A percentile compares a stretch with the other conserved stretches of the same genome.
Conservation (phyloP, 176 grass and related monocot genomes). For the Stipa capillata region DNA sequence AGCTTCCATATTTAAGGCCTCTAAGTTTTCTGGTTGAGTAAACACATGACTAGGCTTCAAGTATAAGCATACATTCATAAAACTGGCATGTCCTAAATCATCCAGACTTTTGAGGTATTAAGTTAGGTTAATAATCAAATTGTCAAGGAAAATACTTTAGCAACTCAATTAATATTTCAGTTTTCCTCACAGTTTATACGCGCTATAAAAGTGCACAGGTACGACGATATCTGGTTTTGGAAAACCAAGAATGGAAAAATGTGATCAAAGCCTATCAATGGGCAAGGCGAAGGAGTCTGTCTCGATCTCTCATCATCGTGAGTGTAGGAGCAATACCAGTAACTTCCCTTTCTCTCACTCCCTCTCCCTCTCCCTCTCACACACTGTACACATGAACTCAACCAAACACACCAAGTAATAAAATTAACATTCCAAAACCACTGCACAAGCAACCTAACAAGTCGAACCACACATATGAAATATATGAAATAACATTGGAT, state of each 20-base stretch:
- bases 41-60: not conserved
- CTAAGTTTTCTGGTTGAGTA: not conserved
- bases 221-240: not conserved
- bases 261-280: not conserved
- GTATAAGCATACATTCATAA: not conserved
- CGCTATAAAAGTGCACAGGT: not conserved
- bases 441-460: not conserved
- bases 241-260: not conserved
- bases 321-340: not conserved
- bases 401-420: not conserved
- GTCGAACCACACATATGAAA: not conserved
- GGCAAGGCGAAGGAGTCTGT: not conserved
- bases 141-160: not conserved
- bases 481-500: not conserved
- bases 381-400: not conserved
- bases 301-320: not conserved
- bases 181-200: not conserved
- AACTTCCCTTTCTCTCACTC: not conserved
- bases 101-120: not conserved
- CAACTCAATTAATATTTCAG: not conserved
- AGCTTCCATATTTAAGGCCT: not conserved
- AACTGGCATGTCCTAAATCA: not conserved
- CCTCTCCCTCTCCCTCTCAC: too few relatives aligned
- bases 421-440: not conserved
- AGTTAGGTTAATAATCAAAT: not conserved